phyloP scores from a whole-genome alignment of 305 asterid species.

The Salvia sclarea region DNA sequence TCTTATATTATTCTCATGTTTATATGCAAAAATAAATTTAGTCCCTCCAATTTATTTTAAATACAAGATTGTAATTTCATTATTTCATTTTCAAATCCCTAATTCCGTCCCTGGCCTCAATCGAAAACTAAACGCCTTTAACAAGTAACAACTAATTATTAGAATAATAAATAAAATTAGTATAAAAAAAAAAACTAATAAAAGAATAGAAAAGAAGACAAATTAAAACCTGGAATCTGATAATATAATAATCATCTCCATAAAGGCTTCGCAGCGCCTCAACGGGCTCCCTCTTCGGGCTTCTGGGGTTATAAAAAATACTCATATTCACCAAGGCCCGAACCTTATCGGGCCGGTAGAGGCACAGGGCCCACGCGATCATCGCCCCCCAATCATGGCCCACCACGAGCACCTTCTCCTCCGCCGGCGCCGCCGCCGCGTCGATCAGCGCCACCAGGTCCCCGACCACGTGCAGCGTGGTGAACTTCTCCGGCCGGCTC shows the following conservation, averaged over 20 bases:
- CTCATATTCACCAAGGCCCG: conserved; percentile 61
- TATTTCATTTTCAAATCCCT: too few species aligned
- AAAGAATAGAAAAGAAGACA: background rate
- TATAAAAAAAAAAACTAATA: background rate
- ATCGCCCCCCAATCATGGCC: conserved; percentile 80
- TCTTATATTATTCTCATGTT: too few species aligned
- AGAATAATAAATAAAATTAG: too few species aligned
- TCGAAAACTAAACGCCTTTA: too few species aligned
- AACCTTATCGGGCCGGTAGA: conserved; percentile 61
- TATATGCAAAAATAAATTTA: too few species aligned
- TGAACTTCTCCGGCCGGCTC: conserved; percentile 48
- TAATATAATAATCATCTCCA: conserved; percentile 61
- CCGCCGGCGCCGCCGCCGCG: conserved; percentile 44
- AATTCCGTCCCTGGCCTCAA: too few species aligned
- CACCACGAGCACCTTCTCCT: conserved; percentile 60
- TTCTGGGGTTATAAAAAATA: conserved; percentile 42
- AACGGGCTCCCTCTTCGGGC: conserved; percentile 44
- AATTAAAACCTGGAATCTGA: conserved; percentile 59
- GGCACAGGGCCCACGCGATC: conserved; percentile 54
- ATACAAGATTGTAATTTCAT: too few species aligned
- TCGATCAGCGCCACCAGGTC: conserved; percentile 56
- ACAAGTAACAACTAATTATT: too few species aligned
- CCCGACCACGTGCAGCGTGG: conserved; percentile 56
- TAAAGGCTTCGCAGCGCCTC: conserved; percentile 40
- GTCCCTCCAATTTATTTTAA: too few species aligned